Base-by-base conservation (phyloP, 805 yeast species). In the Lachancea quebecensis region DNA sequence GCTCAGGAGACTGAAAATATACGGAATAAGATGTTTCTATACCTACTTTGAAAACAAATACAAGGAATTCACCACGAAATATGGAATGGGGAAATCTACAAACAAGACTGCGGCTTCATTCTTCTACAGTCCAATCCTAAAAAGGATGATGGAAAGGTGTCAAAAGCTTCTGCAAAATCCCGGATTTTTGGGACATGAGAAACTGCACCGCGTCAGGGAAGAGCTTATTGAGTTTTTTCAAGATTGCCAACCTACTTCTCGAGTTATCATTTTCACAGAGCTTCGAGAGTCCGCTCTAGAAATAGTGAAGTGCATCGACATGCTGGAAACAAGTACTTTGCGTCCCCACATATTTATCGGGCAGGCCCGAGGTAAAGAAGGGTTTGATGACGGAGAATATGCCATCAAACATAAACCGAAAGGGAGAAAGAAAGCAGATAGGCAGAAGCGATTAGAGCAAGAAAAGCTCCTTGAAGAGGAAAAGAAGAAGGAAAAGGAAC, bases 281-380 rank as follows among this genome's bases (percentile, higher is more conserved):
- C 76, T 79, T 48, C 75, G 99, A 60, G 95, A 87, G 51, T 83
- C 96, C 4, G 99, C 98, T 0, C 67, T 86, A 35, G 97, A 90
- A 50, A 83, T 93, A 38, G 87, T 86, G 1, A 80, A 79, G 51
- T 74, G 67, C 43, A 65, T 81, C 39, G 91, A 83, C 51, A 49
- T 58, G 6, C 50, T 60, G 45, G 59, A 57, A 34, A 65, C 64
- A 45, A 54, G 49, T 27, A 67, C 50, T 35, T 65, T 77, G 17
- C 74, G 75, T 41, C 86, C 98, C 0, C 95, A 87, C 60, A 78
- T 91, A 18, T 93, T 93, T 59, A 87, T 93, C 50, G 99, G 99
- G 0, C 99, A 93, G 60, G 75, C 95, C 0, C 77, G 75, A 49
- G 90, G 81, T 44, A 81, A 79, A 56, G 87, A 81, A 39, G 78